Evolutionary conservation across 148 eudicot genomes (phyloP), one percentile per base, ranked within the genome.

Genomic region (Limonium bicolor): DNA sequence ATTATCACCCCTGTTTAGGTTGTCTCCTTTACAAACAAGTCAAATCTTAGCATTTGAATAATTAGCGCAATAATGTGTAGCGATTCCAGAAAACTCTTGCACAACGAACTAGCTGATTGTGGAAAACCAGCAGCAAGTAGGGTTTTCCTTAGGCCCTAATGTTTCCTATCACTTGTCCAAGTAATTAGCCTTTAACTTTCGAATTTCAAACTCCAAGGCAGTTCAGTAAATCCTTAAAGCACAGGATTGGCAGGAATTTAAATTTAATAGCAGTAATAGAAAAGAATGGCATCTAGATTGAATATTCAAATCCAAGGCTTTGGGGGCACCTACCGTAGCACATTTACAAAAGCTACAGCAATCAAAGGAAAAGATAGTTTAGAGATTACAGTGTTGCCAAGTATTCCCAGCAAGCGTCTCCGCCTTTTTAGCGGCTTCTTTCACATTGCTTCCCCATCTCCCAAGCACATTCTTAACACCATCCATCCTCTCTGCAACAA

Each of bases 361-460:
- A 40, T 28, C 8, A 36, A 46, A 44, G 20, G 7, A 52, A 23
- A 20, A 38, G 2, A 9, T 30, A 58, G 17, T 36, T 24, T 13
- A 22, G 20, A 23, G 25, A 15, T 43, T 62, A 86, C 96, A 73
- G 55, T 86, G 96, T 68, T 86, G 96, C 96, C 96, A 86, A 49
- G 93, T 78, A 43, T 78, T 82, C 44, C 86, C 93, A 12, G 96
- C 93, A 17, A 72, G 66, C 70, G 82, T 86, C 69, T 82, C 94
- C 13, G 87, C 88, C 61, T 76, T 82, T 70, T 61, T 73, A 10
- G 96, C 66, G 1, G 94, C 85, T 41, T 78, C 96, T 48, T 70
- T 75, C 16, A 75, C 87, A 60, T 71, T 86, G 67, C 57, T 78
- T 33, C 87, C 87, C 96, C 94, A 86, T 68, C 77, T 75, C 39